Conservation (phyloP, 306 rosid genomes). For the Castanea mollissima region DNA sequence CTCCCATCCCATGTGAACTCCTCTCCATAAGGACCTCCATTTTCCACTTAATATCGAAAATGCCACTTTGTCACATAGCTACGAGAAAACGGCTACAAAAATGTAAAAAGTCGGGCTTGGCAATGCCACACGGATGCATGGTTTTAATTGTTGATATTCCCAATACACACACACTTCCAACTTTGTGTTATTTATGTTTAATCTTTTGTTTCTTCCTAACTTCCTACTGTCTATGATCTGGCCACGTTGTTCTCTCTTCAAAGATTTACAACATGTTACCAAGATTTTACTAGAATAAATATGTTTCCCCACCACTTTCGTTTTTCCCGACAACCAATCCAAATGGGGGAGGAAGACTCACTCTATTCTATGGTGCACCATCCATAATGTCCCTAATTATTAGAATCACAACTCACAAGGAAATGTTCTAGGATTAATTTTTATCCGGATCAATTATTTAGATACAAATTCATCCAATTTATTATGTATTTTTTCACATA, state of each 20-base stretch:
- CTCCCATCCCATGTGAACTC: constrained; percentile 42
- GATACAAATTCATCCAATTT: no score
- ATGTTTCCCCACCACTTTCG: neutral
- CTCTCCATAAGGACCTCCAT: constrained; percentile 20
- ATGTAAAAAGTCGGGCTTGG: neutral
- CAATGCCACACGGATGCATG: constrained; percentile 10
- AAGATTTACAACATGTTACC: neutral
- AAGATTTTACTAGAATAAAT: neutral
- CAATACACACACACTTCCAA: neutral
- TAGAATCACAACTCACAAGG: no score
- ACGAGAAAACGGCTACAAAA: constrained; percentile 12
- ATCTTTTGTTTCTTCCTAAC: neutral
- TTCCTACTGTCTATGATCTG: neutral
- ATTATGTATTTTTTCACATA: no score
- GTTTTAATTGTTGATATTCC: constrained; percentile 26
- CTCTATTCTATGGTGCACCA: no score
- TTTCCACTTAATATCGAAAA: constrained; percentile 21
- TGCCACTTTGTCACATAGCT: constrained; percentile 20
- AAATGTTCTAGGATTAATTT: no score
- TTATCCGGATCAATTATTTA: no score
- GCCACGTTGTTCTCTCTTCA: neutral
- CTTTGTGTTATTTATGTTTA: neutral
- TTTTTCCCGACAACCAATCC: neutral
- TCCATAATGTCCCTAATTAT: no score
- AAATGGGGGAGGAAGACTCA: no score